Base-by-base conservation (phyloP, 169 alveolate genomes). In the Cryptosporidium parvum region DNA sequence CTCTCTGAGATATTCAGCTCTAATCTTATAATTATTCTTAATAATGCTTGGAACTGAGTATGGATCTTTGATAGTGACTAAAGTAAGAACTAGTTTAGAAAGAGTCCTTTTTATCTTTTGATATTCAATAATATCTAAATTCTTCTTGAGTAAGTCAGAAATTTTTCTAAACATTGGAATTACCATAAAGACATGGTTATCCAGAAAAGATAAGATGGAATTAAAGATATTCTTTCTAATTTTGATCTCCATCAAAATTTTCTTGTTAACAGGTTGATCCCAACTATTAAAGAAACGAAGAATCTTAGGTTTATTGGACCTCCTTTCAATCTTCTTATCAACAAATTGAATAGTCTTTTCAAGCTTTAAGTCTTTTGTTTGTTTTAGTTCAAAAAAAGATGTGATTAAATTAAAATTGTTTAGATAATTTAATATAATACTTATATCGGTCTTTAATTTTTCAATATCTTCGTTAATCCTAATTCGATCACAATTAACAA, bases 41-140 rank as follows among this genome's bases (percentile, higher is more conserved):
- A 73, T 73, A 31, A 73, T 18, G 33, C 48, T 73, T 2, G 86
- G 86, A 18, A 73, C 37, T 0, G 71, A 73, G 44, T 59, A 80
- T 3, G 89, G 89, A 9, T 21, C n/a, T 16, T 33, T 65, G 51
- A 80, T 33, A 12, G 56, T 65, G 1, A n/a, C 75, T 35, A 80
- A n/a, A 16, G 62, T 37, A 21, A 80, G 45, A 23, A 80, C 14
- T 2, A 51, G 2, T 56, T 65, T 80, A 62, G 69, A 62, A 44
- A 80, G 48, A 16, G 23, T 31, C 39, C 44, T 59, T 56, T 65
- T 80, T 26, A 33, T 31, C 7, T 80, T 44, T 59, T 65, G 73
- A 31, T 80, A 80, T 23, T 10, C 26, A 35, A 73, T 29, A 33
- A 23, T 42, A 26, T 39, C 39, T 12, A 37, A 7, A 21, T 58